Evolutionary conservation across 108 stramenopile species (phyloP).

Genomic region (Nitzschia sp.): DNA sequence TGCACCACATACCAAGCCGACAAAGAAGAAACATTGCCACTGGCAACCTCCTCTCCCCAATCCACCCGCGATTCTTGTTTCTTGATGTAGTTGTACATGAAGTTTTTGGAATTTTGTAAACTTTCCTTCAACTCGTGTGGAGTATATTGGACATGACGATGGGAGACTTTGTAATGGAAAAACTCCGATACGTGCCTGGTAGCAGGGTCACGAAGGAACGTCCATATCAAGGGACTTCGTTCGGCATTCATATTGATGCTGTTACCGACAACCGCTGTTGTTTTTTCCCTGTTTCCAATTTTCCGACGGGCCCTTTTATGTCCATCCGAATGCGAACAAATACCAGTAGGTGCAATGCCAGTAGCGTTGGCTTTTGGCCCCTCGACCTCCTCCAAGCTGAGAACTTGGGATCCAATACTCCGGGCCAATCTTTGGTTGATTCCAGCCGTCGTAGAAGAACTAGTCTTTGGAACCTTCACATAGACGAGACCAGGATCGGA

Average conservation of each 20-base stretch:
- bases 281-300: no score
- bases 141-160: neutral
- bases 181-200: neutral
- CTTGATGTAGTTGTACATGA: neutral
- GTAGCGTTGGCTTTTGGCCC: no score
- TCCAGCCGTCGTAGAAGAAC: neutral
- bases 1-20: slow-evolving; percentile 7
- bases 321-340: neutral
- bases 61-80: neutral
- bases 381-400: no score
- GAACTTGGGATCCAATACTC: neutral
- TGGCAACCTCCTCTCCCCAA: neutral
- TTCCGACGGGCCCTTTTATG: neutral
- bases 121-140: neutral
- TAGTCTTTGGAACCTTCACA: neutral
- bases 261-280: no score
- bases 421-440: neutral
- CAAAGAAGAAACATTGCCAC: neutral
- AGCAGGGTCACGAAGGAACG: neutral
- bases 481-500: neutral
- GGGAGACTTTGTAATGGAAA: neutral
- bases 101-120: neutral
- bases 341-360: no score
- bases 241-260: no score
- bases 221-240: neutral